Evolutionary conservation across 441 rosid species (phyloP).

Genomic region (Adansonia madagascariensis): DNA sequence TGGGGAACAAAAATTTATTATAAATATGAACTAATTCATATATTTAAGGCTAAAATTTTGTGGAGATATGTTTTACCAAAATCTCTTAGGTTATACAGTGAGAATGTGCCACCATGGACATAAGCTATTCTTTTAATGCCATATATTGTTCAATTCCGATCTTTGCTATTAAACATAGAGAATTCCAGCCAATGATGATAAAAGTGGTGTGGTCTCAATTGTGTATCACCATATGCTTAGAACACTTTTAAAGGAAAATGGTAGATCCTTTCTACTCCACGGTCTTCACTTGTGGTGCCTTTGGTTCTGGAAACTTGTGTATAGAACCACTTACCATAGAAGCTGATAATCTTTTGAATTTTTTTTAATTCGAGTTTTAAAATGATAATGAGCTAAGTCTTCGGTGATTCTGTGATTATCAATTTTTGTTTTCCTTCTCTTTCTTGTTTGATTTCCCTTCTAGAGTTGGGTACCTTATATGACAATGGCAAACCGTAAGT

Average conservation of each 20-base stretch:
- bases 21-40: neutral
- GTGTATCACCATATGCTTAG: neutral
- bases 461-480: neutral
- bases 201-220: neutral
- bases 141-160: neutral
- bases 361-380: neutral
- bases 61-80: slow-evolving; percentile 11
- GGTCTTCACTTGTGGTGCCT: neutral
- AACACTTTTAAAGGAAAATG: neutral
- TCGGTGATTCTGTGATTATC: neutral
- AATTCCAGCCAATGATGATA: neutral
- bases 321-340: slow-evolving; percentile 4
- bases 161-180: neutral
- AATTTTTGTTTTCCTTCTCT: neutral
- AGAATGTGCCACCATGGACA: neutral
- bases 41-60: neutral
- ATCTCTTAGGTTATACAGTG: neutral
- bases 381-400: neutral
- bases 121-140: neutral
- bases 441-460: slow-evolving; percentile 9
- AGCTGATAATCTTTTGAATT: neutral
- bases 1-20: slow-evolving; percentile 10
- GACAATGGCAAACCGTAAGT: neutral
- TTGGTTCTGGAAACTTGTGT: neutral
- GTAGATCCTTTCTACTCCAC: neutral